A percentile compares a stretch with the other conserved stretches of the same genome.
phyloP scores from a whole-genome alignment of 2,329 filamentous ascomycete species.

The Exophiala phaeomuriformis region DNA sequence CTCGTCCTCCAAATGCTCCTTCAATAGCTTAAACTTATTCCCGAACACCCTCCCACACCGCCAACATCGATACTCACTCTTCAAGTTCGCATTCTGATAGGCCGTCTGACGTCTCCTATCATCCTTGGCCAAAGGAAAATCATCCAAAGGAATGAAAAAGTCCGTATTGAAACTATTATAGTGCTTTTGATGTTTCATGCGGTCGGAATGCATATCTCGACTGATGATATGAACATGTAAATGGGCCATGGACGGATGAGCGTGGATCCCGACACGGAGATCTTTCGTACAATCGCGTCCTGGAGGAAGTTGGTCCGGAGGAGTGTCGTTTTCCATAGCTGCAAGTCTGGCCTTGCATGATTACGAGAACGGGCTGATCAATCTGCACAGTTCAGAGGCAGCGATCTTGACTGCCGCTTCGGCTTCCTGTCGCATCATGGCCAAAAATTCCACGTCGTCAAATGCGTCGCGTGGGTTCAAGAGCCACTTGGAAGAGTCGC shows the following conservation, averaged over 20 bases:
- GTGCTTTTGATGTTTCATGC: conserved; percentile 73
- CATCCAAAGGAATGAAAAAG: conserved; percentile 71
- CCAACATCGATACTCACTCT: conserved; percentile 74
- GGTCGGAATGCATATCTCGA: conserved; percentile 65
- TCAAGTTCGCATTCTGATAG: conserved; percentile 46
- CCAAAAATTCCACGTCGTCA: conserved; percentile 61
- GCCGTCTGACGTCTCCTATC: conserved; percentile 57
- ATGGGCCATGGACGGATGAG: conserved; percentile 84
- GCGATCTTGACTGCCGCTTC: conserved; percentile 57
- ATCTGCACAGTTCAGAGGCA: conserved; percentile 31
- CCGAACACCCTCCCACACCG: conserved; percentile 67
- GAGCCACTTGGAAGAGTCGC: conserved; percentile 52
- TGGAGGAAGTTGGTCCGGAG: conserved; percentile 44
- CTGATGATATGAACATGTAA: conserved; percentile 84
- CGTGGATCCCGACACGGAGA: conserved; percentile 72
- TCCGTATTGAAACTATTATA: conserved; percentile 85
- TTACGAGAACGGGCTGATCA: conserved; percentile 45
- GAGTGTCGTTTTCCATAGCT: conserved; percentile 54
- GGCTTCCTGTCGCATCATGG: conserved; percentile 54
- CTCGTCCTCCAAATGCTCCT: conserved; percentile 67
- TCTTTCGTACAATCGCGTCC: conserved; percentile 75
- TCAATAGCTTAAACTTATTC: conserved; percentile 65
- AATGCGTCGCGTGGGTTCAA: conserved; percentile 73
- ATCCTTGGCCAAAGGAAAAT: conserved; percentile 65
- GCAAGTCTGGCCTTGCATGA: conserved; percentile 53